Conservation (phyloP, 2,329 filamentous ascomycete genomes). For the Fusarium pilosicola region DNA sequence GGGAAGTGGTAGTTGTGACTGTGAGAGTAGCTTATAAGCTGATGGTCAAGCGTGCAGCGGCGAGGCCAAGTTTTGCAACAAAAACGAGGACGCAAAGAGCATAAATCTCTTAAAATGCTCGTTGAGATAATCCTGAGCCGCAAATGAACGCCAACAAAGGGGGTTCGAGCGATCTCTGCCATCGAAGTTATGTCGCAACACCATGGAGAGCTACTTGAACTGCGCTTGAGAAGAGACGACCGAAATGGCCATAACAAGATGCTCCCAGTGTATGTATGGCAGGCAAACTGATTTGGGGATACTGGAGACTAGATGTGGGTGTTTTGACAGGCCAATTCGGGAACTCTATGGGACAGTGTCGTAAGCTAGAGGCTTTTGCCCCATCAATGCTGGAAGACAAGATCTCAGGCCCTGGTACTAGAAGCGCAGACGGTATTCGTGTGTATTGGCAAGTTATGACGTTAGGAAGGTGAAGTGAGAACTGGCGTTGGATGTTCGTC, state of each 20-base stretch:
- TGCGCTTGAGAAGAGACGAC: too few relatives aligned
- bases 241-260: accelerated
- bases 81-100: neutral
- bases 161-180: too few relatives aligned
- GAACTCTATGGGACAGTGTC: neutral
- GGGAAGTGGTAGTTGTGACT: too few relatives aligned
- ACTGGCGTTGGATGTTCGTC: too few relatives aligned
- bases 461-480: too few relatives aligned
- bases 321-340: neutral
- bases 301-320: accelerated
- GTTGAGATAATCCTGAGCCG: neutral
- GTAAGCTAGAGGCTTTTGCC: neutral
- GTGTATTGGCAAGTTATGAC: too few relatives aligned
- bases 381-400: too few relatives aligned
- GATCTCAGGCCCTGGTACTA: too few relatives aligned
- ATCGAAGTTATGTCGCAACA: too few relatives aligned
- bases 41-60: neutral
- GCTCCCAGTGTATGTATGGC: neutral
- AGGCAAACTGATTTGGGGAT: neutral
- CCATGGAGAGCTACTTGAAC: neutral
- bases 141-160: too few relatives aligned
- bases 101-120: neutral
- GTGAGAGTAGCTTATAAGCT: too few relatives aligned
- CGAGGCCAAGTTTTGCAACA: neutral
- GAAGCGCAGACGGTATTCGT: neutral